phyloP scores from a whole-genome alignment of 257 asterid species.

The Solanum chmielewskii region DNA sequence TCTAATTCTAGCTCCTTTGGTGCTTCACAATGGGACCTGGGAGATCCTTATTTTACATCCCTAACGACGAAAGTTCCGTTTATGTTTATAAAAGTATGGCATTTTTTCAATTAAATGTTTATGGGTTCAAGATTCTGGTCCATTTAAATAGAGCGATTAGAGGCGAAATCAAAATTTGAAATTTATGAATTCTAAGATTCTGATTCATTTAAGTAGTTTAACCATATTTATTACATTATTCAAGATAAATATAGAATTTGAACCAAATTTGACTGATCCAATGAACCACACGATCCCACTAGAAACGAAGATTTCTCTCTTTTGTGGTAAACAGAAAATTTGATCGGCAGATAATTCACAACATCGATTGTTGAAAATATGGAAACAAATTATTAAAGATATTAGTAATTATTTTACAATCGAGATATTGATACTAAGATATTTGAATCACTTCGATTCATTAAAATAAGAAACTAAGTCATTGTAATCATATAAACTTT shows the following conservation, averaged over 20 bases:
- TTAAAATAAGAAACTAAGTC: not conserved
- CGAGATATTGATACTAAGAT: not conserved
- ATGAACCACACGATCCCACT: not conserved
- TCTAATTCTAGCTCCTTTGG: not conserved
- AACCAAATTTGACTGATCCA: not conserved
- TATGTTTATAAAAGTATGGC: not conserved
- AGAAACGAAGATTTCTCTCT: not conserved
- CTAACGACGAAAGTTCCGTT: not conserved
- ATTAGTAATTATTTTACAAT: not conserved
- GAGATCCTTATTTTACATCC: not conserved
- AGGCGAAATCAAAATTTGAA: not conserved
- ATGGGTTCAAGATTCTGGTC: not conserved
- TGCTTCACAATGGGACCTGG: not conserved
- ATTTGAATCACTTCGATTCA: not conserved
- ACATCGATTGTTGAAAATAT: not conserved
- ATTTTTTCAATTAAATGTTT: not conserved
- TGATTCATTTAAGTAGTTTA: not conserved
- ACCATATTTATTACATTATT: not conserved
- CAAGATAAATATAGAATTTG: not conserved
- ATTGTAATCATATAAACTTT: not conserved
- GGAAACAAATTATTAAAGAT: not conserved
- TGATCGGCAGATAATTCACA: not conserved
- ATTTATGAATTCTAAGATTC: not conserved
- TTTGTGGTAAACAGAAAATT: not conserved
- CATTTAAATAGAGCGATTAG: not conserved